These are phyloP conservation scores for Oryza glaberrima DNA, from an alignment of 176 grass and related monocot species.

Conservation along the genomic window DNA sequence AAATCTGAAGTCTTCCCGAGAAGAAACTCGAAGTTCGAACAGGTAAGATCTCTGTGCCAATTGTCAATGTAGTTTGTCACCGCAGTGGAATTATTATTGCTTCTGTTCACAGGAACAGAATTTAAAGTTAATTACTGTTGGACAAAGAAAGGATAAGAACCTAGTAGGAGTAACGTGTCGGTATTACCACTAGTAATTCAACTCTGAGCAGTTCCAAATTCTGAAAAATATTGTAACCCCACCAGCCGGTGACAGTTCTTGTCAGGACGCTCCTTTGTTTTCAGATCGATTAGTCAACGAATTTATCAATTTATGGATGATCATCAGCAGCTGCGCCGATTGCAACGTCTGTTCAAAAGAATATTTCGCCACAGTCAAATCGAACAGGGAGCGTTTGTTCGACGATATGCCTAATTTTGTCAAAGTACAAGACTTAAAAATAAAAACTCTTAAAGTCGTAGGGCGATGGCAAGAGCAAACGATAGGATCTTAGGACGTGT, in stretches of 20 bases:
- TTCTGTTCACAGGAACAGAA: slow-evolving; percentile 30
- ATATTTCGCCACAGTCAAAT: slow-evolving; percentile 40
- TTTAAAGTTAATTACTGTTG: slow-evolving; percentile 3
- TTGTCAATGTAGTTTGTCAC: slow-evolving; percentile 31
- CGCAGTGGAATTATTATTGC: slow-evolving; percentile 11
- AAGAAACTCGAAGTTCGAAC: slow-evolving; percentile 1
- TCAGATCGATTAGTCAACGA: slow-evolving; percentile 42
- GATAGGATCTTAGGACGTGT: slow-evolving; percentile 28
- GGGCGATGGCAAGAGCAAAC: not conserved
- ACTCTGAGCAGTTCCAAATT: slow-evolving; percentile 7
- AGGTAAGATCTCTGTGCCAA: not conserved
- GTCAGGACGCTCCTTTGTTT: slow-evolving; percentile 5
- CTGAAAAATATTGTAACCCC: slow-evolving; percentile 15
- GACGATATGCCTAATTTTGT: slow-evolving; percentile 41
- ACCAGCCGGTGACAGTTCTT: slow-evolving; percentile 26
- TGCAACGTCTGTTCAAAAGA: slow-evolving; percentile 26
- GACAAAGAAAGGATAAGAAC: not conserved
- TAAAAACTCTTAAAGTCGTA: slow-evolving; percentile 31
- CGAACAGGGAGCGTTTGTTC: slow-evolving; percentile 19
- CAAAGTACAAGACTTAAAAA: slow-evolving; percentile 7
- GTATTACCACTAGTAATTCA: not conserved
- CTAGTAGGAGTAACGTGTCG: not conserved
- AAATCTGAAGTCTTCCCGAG: not conserved
- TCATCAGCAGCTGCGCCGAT: slow-evolving; percentile 30
- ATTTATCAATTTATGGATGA: slow-evolving; percentile 5